A percentile compares a stretch with the other conserved stretches of the same genome.
phyloP scores from a whole-genome alignment of 2,329 filamentous ascomycete genomes.

The Chaetomium olivaceum region DNA sequence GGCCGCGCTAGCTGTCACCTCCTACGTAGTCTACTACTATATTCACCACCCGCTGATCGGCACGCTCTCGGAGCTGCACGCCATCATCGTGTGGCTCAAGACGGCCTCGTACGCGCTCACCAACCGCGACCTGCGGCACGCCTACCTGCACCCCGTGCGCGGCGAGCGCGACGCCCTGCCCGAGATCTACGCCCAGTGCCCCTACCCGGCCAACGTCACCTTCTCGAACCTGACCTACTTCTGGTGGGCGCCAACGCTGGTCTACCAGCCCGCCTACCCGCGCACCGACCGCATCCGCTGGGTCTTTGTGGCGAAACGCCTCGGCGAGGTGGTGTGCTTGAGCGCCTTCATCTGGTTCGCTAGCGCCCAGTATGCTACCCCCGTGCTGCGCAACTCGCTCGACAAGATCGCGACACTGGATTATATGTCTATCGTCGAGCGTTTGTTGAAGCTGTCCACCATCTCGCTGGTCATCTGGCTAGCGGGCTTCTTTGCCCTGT shows the following conservation, averaged over 20 bases:
- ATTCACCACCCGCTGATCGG: conserved; percentile 94
- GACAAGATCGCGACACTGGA: conserved; percentile 83
- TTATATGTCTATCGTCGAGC: conserved; percentile 78
- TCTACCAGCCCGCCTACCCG: conserved; percentile 96
- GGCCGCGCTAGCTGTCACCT: conserved; percentile 76
- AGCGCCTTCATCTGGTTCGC: conserved; percentile 93
- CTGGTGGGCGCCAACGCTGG: conserved; percentile 94
- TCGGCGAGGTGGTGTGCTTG: conserved; percentile 74
- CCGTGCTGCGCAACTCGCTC: conserved; percentile 84
- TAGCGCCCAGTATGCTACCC: conserved; percentile 90
- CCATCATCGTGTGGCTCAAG: conserved; percentile 95
- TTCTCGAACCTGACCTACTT: conserved; percentile 88
- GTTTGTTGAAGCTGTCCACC: conserved; percentile 90
- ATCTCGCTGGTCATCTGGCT: conserved; percentile 97
- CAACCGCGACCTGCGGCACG: conserved; percentile 90
- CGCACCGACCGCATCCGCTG: conserved; percentile 79
- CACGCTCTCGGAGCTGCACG: conserved; percentile 85
- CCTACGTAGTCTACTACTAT: conserved; percentile 82
- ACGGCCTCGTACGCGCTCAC: conserved; percentile 94
- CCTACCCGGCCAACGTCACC: conserved; percentile 90
- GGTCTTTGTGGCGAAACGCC: conserved; percentile 81
- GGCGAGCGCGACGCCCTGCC: conserved; percentile 71
- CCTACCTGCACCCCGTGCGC: conserved; percentile 74
- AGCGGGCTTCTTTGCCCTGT: conserved; percentile 93
- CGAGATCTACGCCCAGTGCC: conserved; percentile 76